phyloP scores from a whole-genome alignment of 192 early-diverging fungal species.

The Linnemannia schmuckeri region DNA sequence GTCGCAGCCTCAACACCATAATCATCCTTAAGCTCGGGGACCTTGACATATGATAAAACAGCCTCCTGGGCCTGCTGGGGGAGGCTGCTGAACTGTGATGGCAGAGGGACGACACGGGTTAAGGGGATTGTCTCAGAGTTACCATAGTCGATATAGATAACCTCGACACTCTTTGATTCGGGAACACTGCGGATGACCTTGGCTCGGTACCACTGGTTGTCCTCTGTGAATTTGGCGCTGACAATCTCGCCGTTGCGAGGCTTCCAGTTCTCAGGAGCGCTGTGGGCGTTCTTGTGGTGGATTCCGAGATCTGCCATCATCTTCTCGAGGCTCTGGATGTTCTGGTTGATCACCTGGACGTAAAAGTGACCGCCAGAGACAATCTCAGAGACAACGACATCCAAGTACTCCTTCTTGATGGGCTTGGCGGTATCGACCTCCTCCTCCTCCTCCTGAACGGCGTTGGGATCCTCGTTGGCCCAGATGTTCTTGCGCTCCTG shows the following conservation, averaged over 20 bases:
- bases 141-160: constrained; percentile 95
- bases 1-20: constrained; percentile 84
- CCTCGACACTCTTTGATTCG: constrained; percentile 73
- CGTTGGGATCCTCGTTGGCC: constrained; percentile 59
- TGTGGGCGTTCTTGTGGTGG: constrained; percentile 63
- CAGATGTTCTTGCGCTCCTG: constrained; percentile 67
- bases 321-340: constrained; percentile 77
- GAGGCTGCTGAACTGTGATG: constrained; percentile 75
- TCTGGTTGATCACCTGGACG: constrained; percentile 71
- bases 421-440: constrained; percentile 56
- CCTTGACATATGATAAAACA: constrained; percentile 83
- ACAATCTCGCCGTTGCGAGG: constrained; percentile 81
- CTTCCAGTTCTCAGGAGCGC: constrained; percentile 55
- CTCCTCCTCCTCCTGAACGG: constrained; percentile 63
- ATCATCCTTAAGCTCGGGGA: constrained; percentile 73
- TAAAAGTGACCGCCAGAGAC: constrained; percentile 70
- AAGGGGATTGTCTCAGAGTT: constrained; percentile 87
- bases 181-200: constrained; percentile 75
- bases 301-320: constrained; percentile 87
- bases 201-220: constrained; percentile 90
- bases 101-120: constrained; percentile 80
- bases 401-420: constrained; percentile 80
- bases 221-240: constrained; percentile 89
- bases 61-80: constrained; percentile 87
- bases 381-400: constrained; percentile 80